phyloP scores from a whole-genome alignment of 2,329 filamentous ascomycete genomes.

The Ceratocystiopsis minuta region DNA sequence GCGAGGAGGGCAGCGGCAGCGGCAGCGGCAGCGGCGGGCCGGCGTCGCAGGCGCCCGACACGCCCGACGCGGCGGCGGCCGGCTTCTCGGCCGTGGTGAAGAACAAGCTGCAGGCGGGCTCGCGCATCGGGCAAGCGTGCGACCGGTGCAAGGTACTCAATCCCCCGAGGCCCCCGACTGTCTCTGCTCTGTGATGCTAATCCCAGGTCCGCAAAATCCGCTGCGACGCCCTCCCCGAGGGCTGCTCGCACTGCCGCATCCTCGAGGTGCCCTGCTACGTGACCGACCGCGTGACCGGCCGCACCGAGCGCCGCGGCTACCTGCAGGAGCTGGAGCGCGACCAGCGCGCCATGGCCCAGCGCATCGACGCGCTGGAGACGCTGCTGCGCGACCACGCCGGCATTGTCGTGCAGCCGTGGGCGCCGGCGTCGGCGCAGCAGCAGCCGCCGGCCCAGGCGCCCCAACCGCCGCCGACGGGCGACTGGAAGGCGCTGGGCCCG shows the following conservation, averaged over 20 bases:
- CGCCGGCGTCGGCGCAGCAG: slow-evolving; percentile 3
- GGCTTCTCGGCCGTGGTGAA: slow-evolving; percentile 36
- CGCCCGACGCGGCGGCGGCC: no score
- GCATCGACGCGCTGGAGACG: slow-evolving; percentile 50
- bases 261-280: slow-evolving; percentile 65
- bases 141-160: slow-evolving; percentile 75
- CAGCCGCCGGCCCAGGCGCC: no score
- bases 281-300: slow-evolving; percentile 72
- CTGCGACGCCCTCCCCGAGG: slow-evolving; percentile 64
- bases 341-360: slow-evolving; percentile 45
- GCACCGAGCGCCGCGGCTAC: slow-evolving; percentile 62
- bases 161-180: neutral
- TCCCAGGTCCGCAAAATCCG: slow-evolving; percentile 59
- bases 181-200: slow-evolving; percentile 17
- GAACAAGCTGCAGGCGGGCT: slow-evolving; percentile 35
- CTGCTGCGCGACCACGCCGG: slow-evolving; percentile 26
- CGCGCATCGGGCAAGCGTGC: slow-evolving; percentile 65
- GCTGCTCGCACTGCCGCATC: slow-evolving; percentile 65
- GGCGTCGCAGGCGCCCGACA: no score
- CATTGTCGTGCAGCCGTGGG: no score
- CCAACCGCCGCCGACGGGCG: no score
- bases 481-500: no score
- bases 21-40: no score
- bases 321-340: slow-evolving; percentile 59
- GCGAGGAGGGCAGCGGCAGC: no score